Evolutionary conservation across 148 eudicot genomes (phyloP).

Genomic region (Nyssa sinensis): DNA sequence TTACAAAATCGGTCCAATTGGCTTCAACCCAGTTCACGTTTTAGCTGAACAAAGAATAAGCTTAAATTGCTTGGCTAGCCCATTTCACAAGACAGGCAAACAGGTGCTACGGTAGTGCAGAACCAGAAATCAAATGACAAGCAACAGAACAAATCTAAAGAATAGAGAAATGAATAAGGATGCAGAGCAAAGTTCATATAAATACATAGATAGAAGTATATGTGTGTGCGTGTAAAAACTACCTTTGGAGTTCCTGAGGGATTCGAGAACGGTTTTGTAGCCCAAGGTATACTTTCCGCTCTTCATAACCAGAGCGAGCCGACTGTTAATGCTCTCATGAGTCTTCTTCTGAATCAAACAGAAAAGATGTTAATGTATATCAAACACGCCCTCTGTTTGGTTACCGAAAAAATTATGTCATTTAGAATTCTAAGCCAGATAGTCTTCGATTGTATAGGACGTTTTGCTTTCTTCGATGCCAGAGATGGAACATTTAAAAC

Average conservation of each 20-base stretch:
- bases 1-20: not conserved
- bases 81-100: not conserved
- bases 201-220: too few relatives aligned
- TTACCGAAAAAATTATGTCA: not conserved
- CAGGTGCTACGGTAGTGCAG: not conserved
- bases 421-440: not conserved
- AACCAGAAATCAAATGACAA: not conserved
- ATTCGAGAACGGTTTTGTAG: slow-evolving; percentile 57
- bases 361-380: not conserved
- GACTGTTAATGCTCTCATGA: slow-evolving; percentile 62
- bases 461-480: too few relatives aligned
- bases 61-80: too few relatives aligned
- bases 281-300: slow-evolving; percentile 63
- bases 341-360: slow-evolving; percentile 54
- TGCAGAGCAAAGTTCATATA: not conserved
- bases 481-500: too few relatives aligned
- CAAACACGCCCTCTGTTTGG: not conserved
- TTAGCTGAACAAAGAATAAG: too few relatives aligned
- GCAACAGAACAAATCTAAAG: not conserved
- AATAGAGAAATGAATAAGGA: not conserved
- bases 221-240: not conserved
- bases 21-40: not conserved
- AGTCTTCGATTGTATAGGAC: too few relatives aligned
- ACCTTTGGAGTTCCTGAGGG: slow-evolving; percentile 55
- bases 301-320: slow-evolving; percentile 67